Evolutionary conservation across 345 rosid genomes (phyloP), one percentile per base, ranked within the genome.

Genomic region (Eucalyptus urophylla): DNA sequence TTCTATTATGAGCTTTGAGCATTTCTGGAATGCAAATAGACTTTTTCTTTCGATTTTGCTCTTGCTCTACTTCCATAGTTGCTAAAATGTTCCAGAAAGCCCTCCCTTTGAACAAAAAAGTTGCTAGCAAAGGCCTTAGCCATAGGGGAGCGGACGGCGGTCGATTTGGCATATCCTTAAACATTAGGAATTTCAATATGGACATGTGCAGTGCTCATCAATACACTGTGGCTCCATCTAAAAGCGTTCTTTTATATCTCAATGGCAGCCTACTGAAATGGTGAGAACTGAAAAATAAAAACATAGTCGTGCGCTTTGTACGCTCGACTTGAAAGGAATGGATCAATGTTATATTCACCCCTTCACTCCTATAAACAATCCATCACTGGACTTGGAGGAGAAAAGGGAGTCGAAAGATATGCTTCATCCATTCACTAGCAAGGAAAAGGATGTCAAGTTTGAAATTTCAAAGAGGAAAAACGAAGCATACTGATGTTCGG

Each of bases 381-480:
- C 11, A 1, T 69, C 1, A 69, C 0, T 17, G 21, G 40, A 0
- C 40, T 67, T 67, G 19, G 40, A 15, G 10, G 76, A n/a, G 40
- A 67, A 65, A n/a, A 60, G 33, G 29, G 0, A 0, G 72, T 62
- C 72, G 37, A 65, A 65, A 65, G 0, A 29, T 7, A 65, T n/a
- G 37, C 0, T 6, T 0, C 37, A n/a, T 65, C 0, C 10, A n/a
- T 65, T 14, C 21, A 0, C 80, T 27, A 27, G 33, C 0, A 5
- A 62, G 72, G 72, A 65, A 65, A n/a, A 65, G 0, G 21, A 14
- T 14, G 76, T 0, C 21, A 14, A 65, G 0, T 14, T 65, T 7
- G 21, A 7, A n/a, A 29, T 29, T 1, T 27, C 6, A 29, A 29
- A 6, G 33, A 65, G 76, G 21, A n/a, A 65, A 65, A n/a, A n/a